phyloP scores from a whole-genome alignment of 1,139 yeast genomes.

The Pneumocystis wakefieldiae region DNA sequence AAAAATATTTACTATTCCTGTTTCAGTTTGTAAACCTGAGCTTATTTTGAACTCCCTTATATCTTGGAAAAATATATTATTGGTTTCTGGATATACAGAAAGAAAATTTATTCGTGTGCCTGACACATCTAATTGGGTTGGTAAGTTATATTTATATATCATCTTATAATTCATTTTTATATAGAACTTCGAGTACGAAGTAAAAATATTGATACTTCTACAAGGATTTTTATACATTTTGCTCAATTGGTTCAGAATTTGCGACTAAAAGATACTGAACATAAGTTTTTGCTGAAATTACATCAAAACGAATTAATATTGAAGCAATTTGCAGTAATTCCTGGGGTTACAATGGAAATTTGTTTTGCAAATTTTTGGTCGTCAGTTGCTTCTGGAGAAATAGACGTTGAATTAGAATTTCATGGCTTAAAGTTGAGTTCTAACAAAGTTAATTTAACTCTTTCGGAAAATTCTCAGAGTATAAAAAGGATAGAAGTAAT shows the following conservation, averaged over 20 bases:
- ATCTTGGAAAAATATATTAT: constrained; percentile 2
- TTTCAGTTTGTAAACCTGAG: constrained; percentile 10
- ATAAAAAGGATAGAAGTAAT: constrained; percentile 6
- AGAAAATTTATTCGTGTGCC: constrained; percentile 11
- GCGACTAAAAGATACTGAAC: constrained; percentile 7
- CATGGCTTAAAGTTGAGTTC: constrained; percentile 9
- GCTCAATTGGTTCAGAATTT: constrained; percentile 9
- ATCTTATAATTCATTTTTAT: background rate
- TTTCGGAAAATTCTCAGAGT: constrained; percentile 6
- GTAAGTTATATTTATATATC: background rate
- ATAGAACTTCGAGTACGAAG: constrained; percentile 6
- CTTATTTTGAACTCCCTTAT: background rate
- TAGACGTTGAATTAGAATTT: constrained; percentile 9
- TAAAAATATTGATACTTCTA: constrained; percentile 5
- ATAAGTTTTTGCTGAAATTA: constrained; percentile 5
- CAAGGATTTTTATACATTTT: constrained; percentile 7
- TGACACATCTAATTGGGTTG: constrained; percentile 6
- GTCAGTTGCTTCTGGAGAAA: constrained; percentile 6
- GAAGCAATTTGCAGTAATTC: constrained; percentile 7
- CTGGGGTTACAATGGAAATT: constrained; percentile 8
- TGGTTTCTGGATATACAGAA: constrained; percentile 9
- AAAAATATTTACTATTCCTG: constrained; percentile 9
- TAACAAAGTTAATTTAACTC: constrained; percentile 1
- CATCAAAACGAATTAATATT: constrained; percentile 3
- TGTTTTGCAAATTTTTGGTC: constrained; percentile 14